Base-by-base conservation (phyloP, 2,329 filamentous ascomycete species). In the Rutstroemia sydowiana region DNA sequence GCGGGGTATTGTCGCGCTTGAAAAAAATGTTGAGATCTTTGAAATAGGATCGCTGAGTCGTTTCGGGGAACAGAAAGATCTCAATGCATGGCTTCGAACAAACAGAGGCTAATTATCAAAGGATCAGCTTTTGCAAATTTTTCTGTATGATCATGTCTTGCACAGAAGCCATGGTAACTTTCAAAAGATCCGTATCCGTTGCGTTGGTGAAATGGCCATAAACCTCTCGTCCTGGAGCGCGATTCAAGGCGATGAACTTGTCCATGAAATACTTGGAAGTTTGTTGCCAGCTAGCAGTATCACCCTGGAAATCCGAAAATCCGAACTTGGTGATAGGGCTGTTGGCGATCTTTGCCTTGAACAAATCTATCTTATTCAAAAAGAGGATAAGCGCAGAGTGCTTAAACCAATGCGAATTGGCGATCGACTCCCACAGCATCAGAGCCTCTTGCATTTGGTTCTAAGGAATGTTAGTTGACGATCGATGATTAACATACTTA, bases 391-490 rank as follows among this genome's bases (percentile, higher is more conserved):
- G 83, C 1, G 87, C 82, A 37, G 87, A 89, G 60, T 85, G 84
- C 62, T 83, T 82, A 71, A 92, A 92, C 87, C 87, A 92, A 66
- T 89, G 86, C 3, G 87, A 89, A 66, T 91, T 91, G 64, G 86
- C 86, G 58, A 92, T 85, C 1, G 87, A 90, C 67, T 91, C 87
- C 75, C 88, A 92, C 16, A 92, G 75, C 85, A 91, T 91, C 62
- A 92, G 74, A 2, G 87, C 87, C 70, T 92, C 87, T 69, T 90
- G 88, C 87, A 91, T 92, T 87, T 91, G 87, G 67, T 92, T 92
- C 86, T 90, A 59, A 42, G 31, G 21, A 23, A 34, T 31, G 52
- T 68, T 56, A 66, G 63, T 28, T 21, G 31, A 52, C 5, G 16
- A 18, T 44, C n/a, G n/a, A n/a, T n/a, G 16, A 26, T 18, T 14